phyloP scores from a whole-genome alignment of 2,329 filamentous ascomycete genomes.

The Myotisia sp. region DNA sequence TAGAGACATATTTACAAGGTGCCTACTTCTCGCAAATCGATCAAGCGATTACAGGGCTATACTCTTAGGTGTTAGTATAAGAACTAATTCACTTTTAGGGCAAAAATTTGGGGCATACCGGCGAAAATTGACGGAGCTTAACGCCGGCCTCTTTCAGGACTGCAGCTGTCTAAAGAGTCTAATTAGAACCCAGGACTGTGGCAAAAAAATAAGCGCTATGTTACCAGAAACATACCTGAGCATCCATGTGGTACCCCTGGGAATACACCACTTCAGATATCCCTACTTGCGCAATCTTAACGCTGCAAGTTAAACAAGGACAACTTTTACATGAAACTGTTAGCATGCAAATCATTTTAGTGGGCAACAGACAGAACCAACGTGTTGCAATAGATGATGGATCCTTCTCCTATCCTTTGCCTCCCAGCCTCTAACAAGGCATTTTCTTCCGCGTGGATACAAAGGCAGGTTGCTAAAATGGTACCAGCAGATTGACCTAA shows the following conservation, averaged over 20 bases:
- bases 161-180: conserved; percentile 48
- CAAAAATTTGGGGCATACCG: conserved; percentile 41
- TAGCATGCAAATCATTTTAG: conserved; percentile 6
- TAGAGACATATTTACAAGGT: too few relatives aligned
- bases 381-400: conserved; percentile 85
- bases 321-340: conserved; percentile 37
- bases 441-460: conserved; percentile 97
- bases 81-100: conserved; percentile 4
- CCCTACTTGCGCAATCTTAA: conserved; percentile 95
- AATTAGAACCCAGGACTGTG: conserved; percentile 4
- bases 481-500: conserved; percentile 54
- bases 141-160: conserved; percentile 78
- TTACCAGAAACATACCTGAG: conserved; percentile 34
- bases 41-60: conserved; percentile 50
- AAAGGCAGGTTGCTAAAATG: conserved; percentile 73
- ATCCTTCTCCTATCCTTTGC: conserved; percentile 69
- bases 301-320: conserved; percentile 91
- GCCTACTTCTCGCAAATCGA: too few relatives aligned
- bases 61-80: conserved; percentile 3
- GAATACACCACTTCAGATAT: conserved; percentile 93
- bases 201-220: neutral
- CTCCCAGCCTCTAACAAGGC: conserved; percentile 85
- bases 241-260: conserved; percentile 89
- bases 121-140: conserved; percentile 70
- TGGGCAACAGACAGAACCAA: conserved; percentile 17